Evolutionary conservation across 345 rosid species (phyloP).

Genomic region (Hibiscus mutabilis): DNA sequence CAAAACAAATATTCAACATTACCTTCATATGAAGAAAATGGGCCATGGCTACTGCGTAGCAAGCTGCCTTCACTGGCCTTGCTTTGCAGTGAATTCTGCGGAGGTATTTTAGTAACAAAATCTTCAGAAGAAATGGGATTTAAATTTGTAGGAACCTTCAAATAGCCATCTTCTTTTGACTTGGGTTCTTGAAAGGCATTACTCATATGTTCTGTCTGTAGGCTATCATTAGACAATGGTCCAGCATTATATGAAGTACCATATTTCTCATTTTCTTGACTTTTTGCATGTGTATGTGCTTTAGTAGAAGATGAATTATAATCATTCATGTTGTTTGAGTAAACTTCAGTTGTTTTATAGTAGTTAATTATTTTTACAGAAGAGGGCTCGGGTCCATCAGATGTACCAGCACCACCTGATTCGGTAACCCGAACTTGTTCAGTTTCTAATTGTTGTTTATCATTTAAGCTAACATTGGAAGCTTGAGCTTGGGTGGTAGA

Average conservation of each 20-base stretch:
- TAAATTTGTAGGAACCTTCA: slow-evolving; percentile 19
- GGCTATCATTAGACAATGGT: slow-evolving; percentile 25
- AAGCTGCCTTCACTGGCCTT: slow-evolving; percentile 22
- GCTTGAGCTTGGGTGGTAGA: slow-evolving; percentile 29
- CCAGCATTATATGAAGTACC: too few species aligned
- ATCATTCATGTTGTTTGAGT: slow-evolving; percentile 24
- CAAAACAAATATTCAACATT: slow-evolving; percentile 11
- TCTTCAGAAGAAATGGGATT: slow-evolving; percentile 14
- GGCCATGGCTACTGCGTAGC: slow-evolving; percentile 26
- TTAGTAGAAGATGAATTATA: slow-evolving; percentile 26
- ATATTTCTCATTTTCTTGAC: slow-evolving; percentile 24
- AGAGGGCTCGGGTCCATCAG: slow-evolving; percentile 31
- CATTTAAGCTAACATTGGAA: slow-evolving; percentile 29
- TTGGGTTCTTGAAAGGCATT: slow-evolving; percentile 29
- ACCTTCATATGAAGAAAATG: slow-evolving; percentile 32
- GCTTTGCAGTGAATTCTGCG: slow-evolving; percentile 28
- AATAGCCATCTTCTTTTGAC: slow-evolving; percentile 28
- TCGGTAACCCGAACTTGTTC: slow-evolving; percentile 28
- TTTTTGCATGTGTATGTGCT: slow-evolving; percentile 20
- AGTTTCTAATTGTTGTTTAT: slow-evolving; percentile 31
- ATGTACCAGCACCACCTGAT: slow-evolving; percentile 46
- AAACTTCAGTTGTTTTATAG: slow-evolving; percentile 7
- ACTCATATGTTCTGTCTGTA: slow-evolving; percentile 24
- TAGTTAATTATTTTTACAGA: slow-evolving; percentile 12
- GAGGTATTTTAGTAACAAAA: slow-evolving; percentile 17